Evolutionary conservation across 441 rosid genomes (phyloP), one percentile per base, ranked within the genome.

Genomic region (Jatropha multifida): DNA sequence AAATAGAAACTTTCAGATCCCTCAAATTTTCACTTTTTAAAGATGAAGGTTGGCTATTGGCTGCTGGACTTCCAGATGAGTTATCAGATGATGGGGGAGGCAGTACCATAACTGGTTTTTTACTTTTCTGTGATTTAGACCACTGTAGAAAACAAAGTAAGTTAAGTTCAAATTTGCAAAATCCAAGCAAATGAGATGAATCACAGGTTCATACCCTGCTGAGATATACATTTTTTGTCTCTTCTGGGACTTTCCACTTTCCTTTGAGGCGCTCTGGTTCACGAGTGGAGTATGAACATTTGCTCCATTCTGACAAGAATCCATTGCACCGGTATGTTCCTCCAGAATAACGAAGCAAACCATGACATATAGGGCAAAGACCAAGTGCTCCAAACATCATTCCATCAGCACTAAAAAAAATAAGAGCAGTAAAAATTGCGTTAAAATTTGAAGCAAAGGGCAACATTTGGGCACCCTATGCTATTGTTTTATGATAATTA

Each of bases 361-460:
- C 85, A 69, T 93, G 85, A 86, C 98, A 96, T 54, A 88, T 68
- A 12, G 92, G 91, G 85, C 98, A 96, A 63, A 58, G 76, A 66
- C 84, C 87, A 74, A 96, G 97, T 71, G 89, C 89, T 83, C 97
- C 99, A 87, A 94, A 92, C 85, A 92, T 81, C 98, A 96, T 96
- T 71, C 98, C 98, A 86, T 96, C 97, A 70, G 94, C 94, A 84
- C 99, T 94, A 76, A 74, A 79, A 72, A 85, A 65, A 69, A 77
- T 68, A 72, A 55, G 65, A 74, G 73, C 72, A 77, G 56, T 48
- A 63, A 68, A 73, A 70, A 58, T 62, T 52, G 41, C 49, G 69
- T 79, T 66, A 61, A 68, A 41, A 18, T 73, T 41, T 27, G 14
- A 52, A 14, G 10, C 20, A 66, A 37, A 17, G 18, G 56, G 18